Conservation (phyloP, 768 basidiomycete genomes). For the Podaxis sp. region DNA sequence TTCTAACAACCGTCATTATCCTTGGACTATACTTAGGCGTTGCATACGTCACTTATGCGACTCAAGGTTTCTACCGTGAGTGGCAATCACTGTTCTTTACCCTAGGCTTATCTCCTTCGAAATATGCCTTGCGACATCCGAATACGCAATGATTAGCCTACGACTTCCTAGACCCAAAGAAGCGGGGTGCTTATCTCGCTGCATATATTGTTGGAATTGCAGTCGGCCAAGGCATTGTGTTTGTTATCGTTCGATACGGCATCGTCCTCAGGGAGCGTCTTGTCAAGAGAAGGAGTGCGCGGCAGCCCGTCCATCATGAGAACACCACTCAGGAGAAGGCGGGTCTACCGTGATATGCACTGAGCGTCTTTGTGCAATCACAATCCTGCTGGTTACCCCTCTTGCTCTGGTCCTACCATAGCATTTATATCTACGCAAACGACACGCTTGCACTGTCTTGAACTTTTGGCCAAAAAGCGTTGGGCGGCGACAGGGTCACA, state of each 20-base stretch:
- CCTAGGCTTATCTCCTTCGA: not conserved
- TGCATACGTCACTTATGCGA: constrained; percentile 63
- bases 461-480: too few relatives aligned
- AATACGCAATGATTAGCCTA: constrained; percentile 44
- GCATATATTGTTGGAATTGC: constrained; percentile 64
- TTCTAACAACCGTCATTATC: constrained; percentile 45
- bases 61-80: constrained; percentile 67
- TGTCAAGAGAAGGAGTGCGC: not conserved
- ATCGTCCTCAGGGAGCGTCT: constrained; percentile 34
- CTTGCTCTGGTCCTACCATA: too few relatives aligned
- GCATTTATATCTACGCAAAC: too few relatives aligned
- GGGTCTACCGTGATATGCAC: not conserved
- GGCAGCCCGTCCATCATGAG: not conserved
- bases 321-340: not conserved
- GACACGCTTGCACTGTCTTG: too few relatives aligned
- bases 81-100: constrained; percentile 10
- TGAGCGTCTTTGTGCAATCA: too few relatives aligned
- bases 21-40: constrained; percentile 60
- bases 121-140: not conserved
- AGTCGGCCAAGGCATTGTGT: constrained; percentile 49
- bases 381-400: too few relatives aligned
- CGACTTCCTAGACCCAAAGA: constrained; percentile 56
- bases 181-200: constrained; percentile 42
- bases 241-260: constrained; percentile 43
- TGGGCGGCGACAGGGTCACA: too few relatives aligned